Evolutionary conservation across 1,284 basidiomycete species (phyloP).

Genomic region (Ceratobasidium sp.): DNA sequence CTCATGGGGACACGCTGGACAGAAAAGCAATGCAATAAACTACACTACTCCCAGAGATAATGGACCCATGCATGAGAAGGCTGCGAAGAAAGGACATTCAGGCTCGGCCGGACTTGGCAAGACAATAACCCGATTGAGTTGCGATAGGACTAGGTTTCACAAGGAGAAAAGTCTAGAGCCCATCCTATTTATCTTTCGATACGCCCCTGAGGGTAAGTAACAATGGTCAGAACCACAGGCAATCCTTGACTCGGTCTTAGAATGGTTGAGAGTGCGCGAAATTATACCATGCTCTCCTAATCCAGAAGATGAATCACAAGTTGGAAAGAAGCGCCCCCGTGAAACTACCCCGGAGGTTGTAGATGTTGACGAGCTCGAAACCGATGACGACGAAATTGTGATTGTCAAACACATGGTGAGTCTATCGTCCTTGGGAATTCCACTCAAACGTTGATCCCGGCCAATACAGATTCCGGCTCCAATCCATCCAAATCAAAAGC

Average conservation of each 20-base stretch:
- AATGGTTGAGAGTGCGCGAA: no score
- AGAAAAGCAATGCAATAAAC: neutral
- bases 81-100: slow-evolving; percentile 3
- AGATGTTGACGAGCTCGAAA: slow-evolving; percentile 15
- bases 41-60: neutral
- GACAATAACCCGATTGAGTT: neutral
- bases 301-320: neutral
- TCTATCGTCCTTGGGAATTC: no score
- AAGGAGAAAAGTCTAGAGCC: neutral
- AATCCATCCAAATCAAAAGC: no score
- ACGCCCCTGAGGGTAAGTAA: slow-evolving; percentile 3
- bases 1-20: neutral
- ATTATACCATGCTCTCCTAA: neutral
- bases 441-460: no score
- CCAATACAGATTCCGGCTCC: no score
- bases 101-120: slow-evolving; percentile 6
- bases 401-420: slow-evolving; percentile 9
- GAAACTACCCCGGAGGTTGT: neutral
- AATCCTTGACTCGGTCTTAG: no score
- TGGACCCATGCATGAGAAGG: slow-evolving; percentile 8
- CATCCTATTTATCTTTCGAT: slow-evolving; percentile 3
- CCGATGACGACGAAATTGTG: slow-evolving; percentile 2
- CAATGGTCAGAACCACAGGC: slow-evolving; percentile 5
- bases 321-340: neutral
- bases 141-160: neutral